Base-by-base conservation (phyloP, 768 basidiomycete genomes). In the Termitomyces sp. region DNA sequence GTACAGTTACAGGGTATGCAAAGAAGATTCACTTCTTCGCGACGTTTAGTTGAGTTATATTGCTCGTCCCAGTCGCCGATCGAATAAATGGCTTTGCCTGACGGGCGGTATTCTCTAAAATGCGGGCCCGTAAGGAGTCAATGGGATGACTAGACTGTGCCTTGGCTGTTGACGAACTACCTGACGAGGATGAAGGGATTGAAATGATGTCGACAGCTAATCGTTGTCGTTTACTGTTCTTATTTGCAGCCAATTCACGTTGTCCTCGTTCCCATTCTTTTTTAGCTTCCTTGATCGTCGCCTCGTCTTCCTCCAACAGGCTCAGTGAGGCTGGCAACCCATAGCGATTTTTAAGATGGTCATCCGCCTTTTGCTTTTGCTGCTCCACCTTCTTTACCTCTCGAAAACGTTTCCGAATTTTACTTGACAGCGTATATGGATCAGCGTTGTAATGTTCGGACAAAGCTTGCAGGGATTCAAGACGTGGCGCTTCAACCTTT, bases 391-490 rank as follows among this genome's bases (percentile, higher is more conserved):
- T 91, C 76, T 98, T 99, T 59, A 90, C 89, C 58, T 86, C 83
- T 4, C 97, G 84, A 68, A 98, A 97, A 19, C 82, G 82, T 64
- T 88, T 88, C 41, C 97, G 84, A 2, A 87, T 79, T 63, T 84
- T 85, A 14, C 74, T 68, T 2, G 93, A 95, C 17, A 93, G 82
- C 1, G 81, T 59, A 65, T 96, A 98, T 0, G 97, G 97, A 73
- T 99, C 97, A 2, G 84, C 71, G 62, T 91, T 90, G 64, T 85
- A 86, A 38, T 84, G 85, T 60, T 92, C 86, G 12, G 94, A 92
- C 3, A 86, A 77, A 27, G 79, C 74, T 63, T 92, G 86, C 31
- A 99, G 76, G 1, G 87, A 83, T 63, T 92, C 89, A 23, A 99
- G 75, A 3, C 95, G 87, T 5, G 92, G 89, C 42, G 84, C 81